Evolutionary conservation across 169 alveolate genomes (phyloP).

Genomic region (Theileria annulata): DNA sequence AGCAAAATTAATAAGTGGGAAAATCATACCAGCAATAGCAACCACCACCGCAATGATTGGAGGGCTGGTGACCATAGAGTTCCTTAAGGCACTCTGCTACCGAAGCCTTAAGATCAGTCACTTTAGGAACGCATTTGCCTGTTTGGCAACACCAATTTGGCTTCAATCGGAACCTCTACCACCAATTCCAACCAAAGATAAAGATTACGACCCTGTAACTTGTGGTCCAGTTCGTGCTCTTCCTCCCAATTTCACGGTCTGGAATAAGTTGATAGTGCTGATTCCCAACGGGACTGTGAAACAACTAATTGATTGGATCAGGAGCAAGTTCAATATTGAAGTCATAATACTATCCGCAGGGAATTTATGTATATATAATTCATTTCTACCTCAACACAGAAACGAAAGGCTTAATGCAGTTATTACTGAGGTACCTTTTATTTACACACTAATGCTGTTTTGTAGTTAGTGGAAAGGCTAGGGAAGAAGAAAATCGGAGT

Average conservation of each 20-base stretch:
- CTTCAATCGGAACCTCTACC: constrained; percentile 90
- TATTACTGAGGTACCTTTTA: constrained; percentile 59
- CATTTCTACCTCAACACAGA: constrained; percentile 47
- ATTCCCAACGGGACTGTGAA: constrained; percentile 77
- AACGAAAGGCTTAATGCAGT: constrained; percentile 73
- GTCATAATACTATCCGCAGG: constrained; percentile 68
- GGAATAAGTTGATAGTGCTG: constrained; percentile 92
- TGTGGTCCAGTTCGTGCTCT: constrained; percentile 93
- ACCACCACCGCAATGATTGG: constrained; percentile 99
- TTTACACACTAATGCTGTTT: background rate
- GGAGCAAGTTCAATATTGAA: constrained; percentile 65
- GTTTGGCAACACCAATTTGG: constrained; percentile 91
- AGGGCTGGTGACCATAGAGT: constrained; percentile 94
- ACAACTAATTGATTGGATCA: constrained; percentile 39
- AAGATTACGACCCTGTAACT: constrained; percentile 92
- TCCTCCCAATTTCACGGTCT: constrained; percentile 94
- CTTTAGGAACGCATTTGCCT: constrained; percentile 93
- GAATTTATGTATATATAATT: constrained; percentile 65
- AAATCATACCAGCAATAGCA: constrained; percentile 99
- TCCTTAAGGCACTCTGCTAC: constrained; percentile 79
- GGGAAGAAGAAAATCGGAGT: constrained; percentile 70
- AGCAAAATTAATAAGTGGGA: constrained; percentile 98
- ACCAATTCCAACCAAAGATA: constrained; percentile 75
- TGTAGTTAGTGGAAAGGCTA: constrained; percentile 80
- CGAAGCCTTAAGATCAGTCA: constrained; percentile 53